Evolutionary conservation across 192 early-diverging fungal species (phyloP), one percentile per base, ranked within the genome.

Genomic region (Podochytrium sp.): DNA sequence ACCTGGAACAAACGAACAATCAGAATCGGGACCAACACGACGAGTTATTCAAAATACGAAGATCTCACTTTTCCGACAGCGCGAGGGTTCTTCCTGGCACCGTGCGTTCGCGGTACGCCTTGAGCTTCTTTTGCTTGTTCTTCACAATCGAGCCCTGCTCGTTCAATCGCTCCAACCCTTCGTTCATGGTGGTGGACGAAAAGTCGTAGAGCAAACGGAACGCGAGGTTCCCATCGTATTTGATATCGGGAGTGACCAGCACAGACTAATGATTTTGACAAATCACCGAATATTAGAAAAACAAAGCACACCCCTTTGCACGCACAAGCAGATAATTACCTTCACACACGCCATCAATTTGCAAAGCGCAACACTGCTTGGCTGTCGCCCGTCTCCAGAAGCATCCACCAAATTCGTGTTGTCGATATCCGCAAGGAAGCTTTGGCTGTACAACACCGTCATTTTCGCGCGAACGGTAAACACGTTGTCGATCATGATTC

Each of bases 171-270:
- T 53, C 29, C 7, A 81, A 37, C 2, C 74, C 79, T 32, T 29
- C 23, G n/a, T 2, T 30, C 7, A 80, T 59, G 1, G 39, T 49
- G n/a, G 40, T 43, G n/a, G 32, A 51, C 1, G 77, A 41, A 58
- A 74, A 81, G 32, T 59, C 34, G 33, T 76, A 55, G 3, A 81
- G 33, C 6, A 81, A 59, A 20, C 37, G 43, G 53, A 79, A 84
- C 1, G 79, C 82, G 12, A 59, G 43, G 3, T 75, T 27, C 2
- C 79, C 32, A 43, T 77, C 56, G 42, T 81, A 84, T 34, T 32
- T n/a, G 25, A 27, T 47, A 29, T 78, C 77, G 2, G 82, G 82
- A 1, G 82, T 84, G 27, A 76, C 29, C 75, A 84, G 61, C 30
- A 76, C 71, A 63, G 78, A 76, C 72, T 82, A 71, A n/a, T 20